A percentile compares a stretch with the other conserved stretches of the same genome.
phyloP scores from a whole-genome alignment of 2,329 filamentous ascomycete species.

The Calonectria henricotiae region DNA sequence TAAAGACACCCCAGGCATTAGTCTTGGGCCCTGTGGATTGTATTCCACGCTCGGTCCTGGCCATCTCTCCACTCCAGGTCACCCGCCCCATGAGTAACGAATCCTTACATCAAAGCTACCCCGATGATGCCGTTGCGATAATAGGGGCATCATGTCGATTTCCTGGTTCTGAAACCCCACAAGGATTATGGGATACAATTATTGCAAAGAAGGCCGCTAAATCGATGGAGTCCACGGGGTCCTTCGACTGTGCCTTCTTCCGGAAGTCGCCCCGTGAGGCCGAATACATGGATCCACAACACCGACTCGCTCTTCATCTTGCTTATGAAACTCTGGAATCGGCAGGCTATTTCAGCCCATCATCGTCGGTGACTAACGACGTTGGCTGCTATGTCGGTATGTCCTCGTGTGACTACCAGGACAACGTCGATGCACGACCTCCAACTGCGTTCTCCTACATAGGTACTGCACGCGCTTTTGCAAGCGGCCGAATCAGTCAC shows the following conservation, averaged over 20 bases:
- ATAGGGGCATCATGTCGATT: conserved; percentile 8
- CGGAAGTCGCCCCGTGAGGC: conserved; percentile 15
- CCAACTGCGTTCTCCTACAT: conserved; percentile 12
- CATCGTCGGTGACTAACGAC: neutral
- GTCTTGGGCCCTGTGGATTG: conserved; percentile 10
- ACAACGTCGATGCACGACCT: conserved; percentile 9
- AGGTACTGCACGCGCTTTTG: conserved; percentile 7
- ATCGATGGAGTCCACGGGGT: neutral
- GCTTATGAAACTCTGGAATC: conserved; percentile 1
- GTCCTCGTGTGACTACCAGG: conserved; percentile 10
- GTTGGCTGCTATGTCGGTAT: conserved; percentile 11
- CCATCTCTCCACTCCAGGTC: neutral
- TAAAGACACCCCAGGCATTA: neutral
- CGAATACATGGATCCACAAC: conserved; percentile 20
- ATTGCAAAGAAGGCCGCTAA: neutral
- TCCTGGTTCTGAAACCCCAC: neutral
- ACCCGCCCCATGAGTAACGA: conserved; percentile 5
- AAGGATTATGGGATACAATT: conserved; percentile 5
- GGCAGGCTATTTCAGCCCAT: conserved; percentile 2
- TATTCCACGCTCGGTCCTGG: neutral
- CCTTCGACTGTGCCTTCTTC: conserved; percentile 11
- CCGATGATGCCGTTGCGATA: conserved; percentile 5
- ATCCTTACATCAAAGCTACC: neutral
- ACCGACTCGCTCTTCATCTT: conserved; percentile 20
- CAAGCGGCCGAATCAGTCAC: conserved; percentile 6